Percentiles rank a stretch among this genome's conserved stretches.
These are phyloP conservation scores for Bretschneidera sinensis DNA, from an alignment of 345 rosid genomes.

Conservation along the genomic window DNA sequence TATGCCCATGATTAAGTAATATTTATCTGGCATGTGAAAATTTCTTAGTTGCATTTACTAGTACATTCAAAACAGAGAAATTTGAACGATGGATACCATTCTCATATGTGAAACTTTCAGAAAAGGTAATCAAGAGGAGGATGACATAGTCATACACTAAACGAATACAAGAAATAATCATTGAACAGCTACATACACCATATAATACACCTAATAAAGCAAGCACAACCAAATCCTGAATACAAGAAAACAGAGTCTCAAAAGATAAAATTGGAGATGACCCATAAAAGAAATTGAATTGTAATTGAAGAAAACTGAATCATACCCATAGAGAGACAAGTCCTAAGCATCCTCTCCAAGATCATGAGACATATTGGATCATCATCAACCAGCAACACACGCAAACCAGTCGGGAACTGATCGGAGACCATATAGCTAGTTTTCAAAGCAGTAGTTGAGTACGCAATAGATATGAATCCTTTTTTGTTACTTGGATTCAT, in stretches of 20 bases:
- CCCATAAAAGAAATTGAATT: neutral
- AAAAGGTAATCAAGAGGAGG: too few relatives aligned
- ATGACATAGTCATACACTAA: constrained; percentile 16
- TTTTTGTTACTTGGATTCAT: constrained; percentile 66
- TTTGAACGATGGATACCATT: too few relatives aligned
- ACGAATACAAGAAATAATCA: constrained; percentile 17
- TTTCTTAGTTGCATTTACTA: too few relatives aligned
- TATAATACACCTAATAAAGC: constrained; percentile 14
- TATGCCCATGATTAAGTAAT: too few relatives aligned
- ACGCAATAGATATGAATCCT: constrained; percentile 61
- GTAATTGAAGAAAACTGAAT: neutral
- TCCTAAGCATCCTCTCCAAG: constrained; percentile 83
- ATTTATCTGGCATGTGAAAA: too few relatives aligned
- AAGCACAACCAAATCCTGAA: constrained; percentile 5
- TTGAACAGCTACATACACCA: constrained; percentile 3
- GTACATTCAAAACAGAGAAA: too few relatives aligned
- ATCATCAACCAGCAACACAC: constrained; percentile 92
- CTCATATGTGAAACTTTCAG: too few relatives aligned
- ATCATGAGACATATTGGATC: constrained; percentile 91
- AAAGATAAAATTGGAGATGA: neutral
- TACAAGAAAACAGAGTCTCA: constrained; percentile 9
- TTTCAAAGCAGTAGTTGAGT: constrained; percentile 47
- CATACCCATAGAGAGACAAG: constrained; percentile 73
- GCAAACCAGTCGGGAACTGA: constrained; percentile 73
- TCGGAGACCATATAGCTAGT: constrained; percentile 44